Evolutionary conservation across 129 eudicot species (phyloP).

Genomic region (Pseudognaphalium luteoalbum): DNA sequence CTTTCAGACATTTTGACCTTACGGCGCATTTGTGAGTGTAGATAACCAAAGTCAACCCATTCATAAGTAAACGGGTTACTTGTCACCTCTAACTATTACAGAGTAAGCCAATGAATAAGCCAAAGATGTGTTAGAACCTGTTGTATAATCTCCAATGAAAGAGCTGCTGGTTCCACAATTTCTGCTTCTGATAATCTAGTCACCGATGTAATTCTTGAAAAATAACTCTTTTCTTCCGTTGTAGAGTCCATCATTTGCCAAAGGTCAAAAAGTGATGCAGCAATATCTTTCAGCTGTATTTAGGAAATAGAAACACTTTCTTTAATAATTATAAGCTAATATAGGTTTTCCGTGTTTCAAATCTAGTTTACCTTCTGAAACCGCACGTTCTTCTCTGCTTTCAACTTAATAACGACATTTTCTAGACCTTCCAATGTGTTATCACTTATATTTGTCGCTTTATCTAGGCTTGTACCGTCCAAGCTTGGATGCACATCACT

Average conservation of each 20-base stretch:
- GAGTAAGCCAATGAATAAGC: too few species aligned
- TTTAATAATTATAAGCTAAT: neutral
- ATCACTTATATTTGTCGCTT: constrained; percentile 75
- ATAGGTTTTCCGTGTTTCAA: neutral
- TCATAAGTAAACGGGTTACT: neutral
- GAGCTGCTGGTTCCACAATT: constrained; percentile 59
- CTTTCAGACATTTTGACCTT: neutral
- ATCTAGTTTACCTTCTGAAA: constrained; percentile 65
- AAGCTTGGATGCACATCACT: constrained; percentile 90
- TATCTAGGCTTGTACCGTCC: constrained; percentile 55
- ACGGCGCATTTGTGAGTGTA: neutral
- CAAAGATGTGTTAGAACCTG: constrained; percentile 45
- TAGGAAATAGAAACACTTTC: neutral
- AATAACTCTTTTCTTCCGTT: constrained; percentile 56
- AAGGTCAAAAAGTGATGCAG: constrained; percentile 62
- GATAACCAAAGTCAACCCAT: neutral
- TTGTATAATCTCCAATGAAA: constrained; percentile 66
- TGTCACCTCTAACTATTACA: neutral
- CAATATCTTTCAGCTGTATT: constrained; percentile 69
- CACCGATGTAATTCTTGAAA: constrained; percentile 52
- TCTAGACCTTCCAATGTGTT: constrained; percentile 70
- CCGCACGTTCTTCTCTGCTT: constrained; percentile 71
- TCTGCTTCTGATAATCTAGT: constrained; percentile 53
- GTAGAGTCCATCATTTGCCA: constrained; percentile 88
- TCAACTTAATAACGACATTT: constrained; percentile 61